Evolutionary conservation across 1,139 yeast species (phyloP), one percentile per base, ranked within the genome.

Genomic region (Suhomyces bribrorum): DNA sequence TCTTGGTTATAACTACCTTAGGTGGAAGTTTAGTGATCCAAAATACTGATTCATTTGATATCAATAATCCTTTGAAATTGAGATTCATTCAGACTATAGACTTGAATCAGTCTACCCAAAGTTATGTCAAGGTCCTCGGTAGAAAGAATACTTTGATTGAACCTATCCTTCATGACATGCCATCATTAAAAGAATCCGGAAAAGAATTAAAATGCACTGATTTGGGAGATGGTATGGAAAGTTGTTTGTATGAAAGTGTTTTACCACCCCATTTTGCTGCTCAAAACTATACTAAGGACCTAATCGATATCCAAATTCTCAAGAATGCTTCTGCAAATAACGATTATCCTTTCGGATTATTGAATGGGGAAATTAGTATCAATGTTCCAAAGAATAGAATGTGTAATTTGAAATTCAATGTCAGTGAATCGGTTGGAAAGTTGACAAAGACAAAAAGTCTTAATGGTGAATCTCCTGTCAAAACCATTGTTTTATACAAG

Each of bases 41-140:
- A 8, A 47, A 63, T 12, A 56, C 65, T 16, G 60, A 64, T 8
- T 83, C 95, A 8, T 85, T 83, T 54, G 75, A 79, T 23, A 65
- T 69, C 27, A 57, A 61, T 3, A 71, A 78, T 27, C 95, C 95
- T 7, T 61, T 86, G 58, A 87, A 86, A 54, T 66, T 86, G 38
- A 69, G 90, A 47, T 83, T 84, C 51, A 59, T 79, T 24, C 89
- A 88, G 57, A 60, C 66, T 2, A 66, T 82, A 37, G 73, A 81
- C 47, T 60, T 81, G 41, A 60, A 54, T 39, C 15, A 57, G 20
- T 43, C 59, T 23, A 44, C 54, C 7, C 52, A 55, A 2, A 61
- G 80, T 26, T 53, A 56, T 24, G 81, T 80, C 14, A 63, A 62
- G 13, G 73, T 81, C 1, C 62, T 54, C 42, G 87, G 83, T 4